phyloP scores from a whole-genome alignment of 2,329 filamentous ascomycete genomes.

The Colletotrichum tropicale region DNA sequence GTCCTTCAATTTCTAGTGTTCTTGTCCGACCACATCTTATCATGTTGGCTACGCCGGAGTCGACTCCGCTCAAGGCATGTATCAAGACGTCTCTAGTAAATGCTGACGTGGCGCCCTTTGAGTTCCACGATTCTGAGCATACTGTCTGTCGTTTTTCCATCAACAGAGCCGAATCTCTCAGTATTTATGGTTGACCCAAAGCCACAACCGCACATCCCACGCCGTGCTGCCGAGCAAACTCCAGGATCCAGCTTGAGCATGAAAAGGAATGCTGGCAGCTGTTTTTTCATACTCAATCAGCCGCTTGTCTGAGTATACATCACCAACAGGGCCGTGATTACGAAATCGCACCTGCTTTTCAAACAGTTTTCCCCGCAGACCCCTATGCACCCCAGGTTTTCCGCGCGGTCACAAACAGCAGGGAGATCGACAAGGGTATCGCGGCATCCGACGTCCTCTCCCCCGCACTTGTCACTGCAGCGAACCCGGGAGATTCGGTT shows the following conservation, averaged over 20 bases:
- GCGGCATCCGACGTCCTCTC: neutral
- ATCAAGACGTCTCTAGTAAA: neutral
- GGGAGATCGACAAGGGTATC: neutral
- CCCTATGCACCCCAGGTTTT: neutral
- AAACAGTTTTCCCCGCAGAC: neutral
- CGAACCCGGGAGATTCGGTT: neutral
- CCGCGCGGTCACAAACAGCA: neutral
- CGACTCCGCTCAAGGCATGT: neutral
- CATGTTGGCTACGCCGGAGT: neutral
- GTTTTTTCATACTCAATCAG: neutral
- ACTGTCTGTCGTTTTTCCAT: neutral
- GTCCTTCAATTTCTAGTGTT: neutral
- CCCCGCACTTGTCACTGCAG: neutral
- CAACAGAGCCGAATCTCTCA: neutral
- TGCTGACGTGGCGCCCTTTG: neutral
- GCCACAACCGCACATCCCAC: fast-evolving
- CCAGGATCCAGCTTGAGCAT: fast-evolving
- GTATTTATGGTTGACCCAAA: fast-evolving
- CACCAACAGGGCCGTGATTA: neutral
- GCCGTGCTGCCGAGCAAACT: fast-evolving
- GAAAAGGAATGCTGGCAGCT: neutral
- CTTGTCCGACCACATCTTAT: neutral
- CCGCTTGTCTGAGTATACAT: neutral
- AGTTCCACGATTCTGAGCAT: neutral
- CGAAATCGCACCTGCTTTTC: neutral